A percentile compares a stretch with the other conserved stretches of the same genome.
These are phyloP conservation scores for Aspergillus kassunensis DNA, from an alignment of 495 filamentous ascomycete genomes.

Conservation along the genomic window DNA sequence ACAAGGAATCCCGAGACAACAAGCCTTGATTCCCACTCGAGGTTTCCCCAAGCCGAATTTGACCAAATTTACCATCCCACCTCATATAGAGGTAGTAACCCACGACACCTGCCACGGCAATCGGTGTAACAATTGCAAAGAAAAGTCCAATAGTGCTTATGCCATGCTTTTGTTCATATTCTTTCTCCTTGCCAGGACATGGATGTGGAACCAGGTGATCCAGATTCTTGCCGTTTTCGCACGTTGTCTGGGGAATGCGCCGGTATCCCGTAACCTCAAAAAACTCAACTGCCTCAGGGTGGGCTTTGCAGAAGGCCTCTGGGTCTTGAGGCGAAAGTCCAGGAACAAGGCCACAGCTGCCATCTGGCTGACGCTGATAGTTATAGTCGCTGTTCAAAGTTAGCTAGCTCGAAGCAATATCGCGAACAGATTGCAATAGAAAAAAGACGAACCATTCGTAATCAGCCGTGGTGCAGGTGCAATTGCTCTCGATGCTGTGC, in stretches of 20 bases:
- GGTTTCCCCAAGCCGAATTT: conserved; percentile 76
- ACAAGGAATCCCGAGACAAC: conserved; percentile 59
- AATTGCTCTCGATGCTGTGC: conserved; percentile 61
- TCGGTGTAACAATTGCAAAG: conserved; percentile 73
- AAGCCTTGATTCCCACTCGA: conserved; percentile 39
- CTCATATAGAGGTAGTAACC: conserved; percentile 85
- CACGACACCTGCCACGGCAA: conserved; percentile 60
- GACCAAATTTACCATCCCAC: conserved; percentile 87
- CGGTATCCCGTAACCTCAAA: conserved; percentile 83
- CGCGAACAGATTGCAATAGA: not conserved
- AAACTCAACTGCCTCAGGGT: conserved; percentile 67
- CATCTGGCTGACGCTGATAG: conserved; percentile 71
- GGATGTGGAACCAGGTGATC: conserved; percentile 57
- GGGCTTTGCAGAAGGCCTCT: conserved; percentile 56
- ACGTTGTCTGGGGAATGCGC: conserved; percentile 85
- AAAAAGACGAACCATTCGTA: conserved; percentile 78
- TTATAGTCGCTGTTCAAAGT: conserved; percentile 75
- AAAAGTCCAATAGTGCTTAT: conserved; percentile 74
- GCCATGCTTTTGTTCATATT: conserved; percentile 69
- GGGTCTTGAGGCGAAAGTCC: conserved; percentile 68
- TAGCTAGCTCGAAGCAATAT: not conserved
- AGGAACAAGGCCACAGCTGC: conserved; percentile 67
- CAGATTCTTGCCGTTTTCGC: conserved; percentile 64
- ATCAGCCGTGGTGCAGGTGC: conserved; percentile 76
- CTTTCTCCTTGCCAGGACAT: conserved; percentile 73